These are phyloP conservation scores for Paspalum notatum DNA, from an alignment of 176 grass and related monocot genomes.

Conservation along the genomic window DNA sequence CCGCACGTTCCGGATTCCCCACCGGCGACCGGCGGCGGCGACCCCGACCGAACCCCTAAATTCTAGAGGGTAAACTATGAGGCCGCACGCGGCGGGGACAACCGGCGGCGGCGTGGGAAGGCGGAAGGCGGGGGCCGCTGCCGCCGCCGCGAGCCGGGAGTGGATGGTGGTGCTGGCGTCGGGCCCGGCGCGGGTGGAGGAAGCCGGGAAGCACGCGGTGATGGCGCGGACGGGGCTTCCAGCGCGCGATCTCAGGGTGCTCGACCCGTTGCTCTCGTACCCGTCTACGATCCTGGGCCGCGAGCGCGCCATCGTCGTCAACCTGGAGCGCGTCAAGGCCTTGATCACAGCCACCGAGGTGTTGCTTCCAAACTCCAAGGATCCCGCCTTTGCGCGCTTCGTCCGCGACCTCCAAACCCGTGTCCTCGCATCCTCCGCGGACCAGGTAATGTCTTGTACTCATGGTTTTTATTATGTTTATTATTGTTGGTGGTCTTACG, in stretches of 20 bases:
- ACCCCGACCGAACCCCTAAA: conserved; percentile 29
- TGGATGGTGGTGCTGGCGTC: conserved; percentile 79
- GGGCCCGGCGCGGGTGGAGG: conserved; percentile 64
- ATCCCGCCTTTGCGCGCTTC: conserved; percentile 70
- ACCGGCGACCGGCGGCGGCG: conserved; percentile 18
- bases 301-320: conserved; percentile 87
- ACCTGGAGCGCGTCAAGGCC: conserved; percentile 91
- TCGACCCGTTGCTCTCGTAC: conserved; percentile 81
- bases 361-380: conserved; percentile 81
- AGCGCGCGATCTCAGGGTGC: conserved; percentile 74
- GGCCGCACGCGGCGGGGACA: conserved; percentile 26
- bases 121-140: conserved; percentile 60
- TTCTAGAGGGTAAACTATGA: conserved; percentile 29
- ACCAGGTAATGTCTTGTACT: conserved; percentile 20
- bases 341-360: conserved; percentile 90
- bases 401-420: conserved; percentile 77
- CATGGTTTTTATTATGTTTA: not conserved
- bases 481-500: not conserved
- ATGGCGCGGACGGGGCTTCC: conserved; percentile 88
- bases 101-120: conserved; percentile 41
- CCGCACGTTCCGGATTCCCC: conserved; percentile 9
- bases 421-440: conserved; percentile 50
- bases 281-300: conserved; percentile 92
- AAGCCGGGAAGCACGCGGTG: conserved; percentile 84
- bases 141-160: conserved; percentile 63